Evolutionary conservation across 2,329 filamentous ascomycete species (phyloP).

Genomic region (Grosmannia clavigera): DNA sequence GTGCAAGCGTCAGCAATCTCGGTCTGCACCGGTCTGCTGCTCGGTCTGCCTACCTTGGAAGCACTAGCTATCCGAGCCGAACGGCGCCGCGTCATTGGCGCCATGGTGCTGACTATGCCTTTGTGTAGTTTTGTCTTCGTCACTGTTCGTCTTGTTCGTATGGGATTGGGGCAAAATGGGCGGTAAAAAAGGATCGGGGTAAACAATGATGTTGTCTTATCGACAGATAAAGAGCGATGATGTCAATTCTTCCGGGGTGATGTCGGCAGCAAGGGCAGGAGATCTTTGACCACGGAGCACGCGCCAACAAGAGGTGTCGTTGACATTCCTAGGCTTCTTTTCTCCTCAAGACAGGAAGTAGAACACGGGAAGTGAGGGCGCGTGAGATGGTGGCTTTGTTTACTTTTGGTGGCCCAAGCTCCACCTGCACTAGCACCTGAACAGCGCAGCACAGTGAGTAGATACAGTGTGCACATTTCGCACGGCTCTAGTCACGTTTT

Average conservation of each 20-base stretch:
- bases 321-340: neutral
- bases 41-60: conserved; percentile 19
- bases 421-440: neutral
- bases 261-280: neutral
- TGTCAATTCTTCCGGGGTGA: neutral
- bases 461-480: neutral
- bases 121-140: neutral
- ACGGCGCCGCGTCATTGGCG: conserved; percentile 20
- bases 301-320: neutral
- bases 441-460: neutral
- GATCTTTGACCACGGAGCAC: neutral
- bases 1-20: neutral
- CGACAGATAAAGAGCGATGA: neutral
- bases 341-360: neutral
- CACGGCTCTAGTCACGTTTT: neutral
- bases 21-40: neutral
- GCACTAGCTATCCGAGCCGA: conserved; percentile 30
- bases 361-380: neutral
- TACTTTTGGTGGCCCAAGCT: conserved; percentile 1
- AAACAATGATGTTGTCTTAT: neutral
- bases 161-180: neutral
- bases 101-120: conserved; percentile 5
- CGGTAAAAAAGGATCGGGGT: neutral
- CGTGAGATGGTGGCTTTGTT: neutral
- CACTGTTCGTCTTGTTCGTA: neutral